Base-by-base conservation (phyloP, 495 filamentous ascomycete species). In the Aspergillus incahuasiensis region DNA sequence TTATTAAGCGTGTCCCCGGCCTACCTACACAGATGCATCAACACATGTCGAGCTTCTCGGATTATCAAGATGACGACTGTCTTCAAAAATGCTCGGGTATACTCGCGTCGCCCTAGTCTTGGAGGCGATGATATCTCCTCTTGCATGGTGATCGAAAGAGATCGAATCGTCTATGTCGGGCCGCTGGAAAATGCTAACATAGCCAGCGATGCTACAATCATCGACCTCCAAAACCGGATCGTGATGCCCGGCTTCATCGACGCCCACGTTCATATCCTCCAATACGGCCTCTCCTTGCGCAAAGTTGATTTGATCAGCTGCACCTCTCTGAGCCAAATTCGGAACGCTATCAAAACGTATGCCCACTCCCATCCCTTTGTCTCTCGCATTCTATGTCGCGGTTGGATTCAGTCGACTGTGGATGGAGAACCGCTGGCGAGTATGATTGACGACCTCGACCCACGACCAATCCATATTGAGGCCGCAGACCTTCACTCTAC, bases 211-310 rank as follows among this genome's bases (percentile, higher is more conserved):
- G 68, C 74, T 1, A 59, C 40, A 4, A 38, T 67, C 2, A 65
- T 69, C 52, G 76, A 85, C 58, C 68, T 87, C 16, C 45, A 70
- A 0, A 66, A 74, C 35, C 68, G 66, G 19, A 75, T 79, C 21
- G 67, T 86, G 11, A 64, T 85, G 28, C 84, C 84, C 0, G 82
- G 83, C 21, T 87, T 87, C 60, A 79, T 87, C 45, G 84, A 87
- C 59, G 80, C 76, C 3, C 84, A 87, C 62, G 79, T 84, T 62
- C 84, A 87, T 56, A 72, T 87, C 22, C 67, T 86, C 56, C 74
- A 85, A 21, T 74, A 83, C 34, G 84, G 82, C 7, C 77, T 81
- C 32, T 78, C 84, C 0, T 73, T 85, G 18, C 75, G 73, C 54
- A 85, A 85, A 61, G 67, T 80, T 25, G 70, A 79, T 48, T 71